A percentile compares a stretch with the other conserved stretches of the same genome.
These are phyloP conservation scores for Phytopythium litorale DNA, from an alignment of 352 stramenopile genomes.

Conservation along the genomic window DNA sequence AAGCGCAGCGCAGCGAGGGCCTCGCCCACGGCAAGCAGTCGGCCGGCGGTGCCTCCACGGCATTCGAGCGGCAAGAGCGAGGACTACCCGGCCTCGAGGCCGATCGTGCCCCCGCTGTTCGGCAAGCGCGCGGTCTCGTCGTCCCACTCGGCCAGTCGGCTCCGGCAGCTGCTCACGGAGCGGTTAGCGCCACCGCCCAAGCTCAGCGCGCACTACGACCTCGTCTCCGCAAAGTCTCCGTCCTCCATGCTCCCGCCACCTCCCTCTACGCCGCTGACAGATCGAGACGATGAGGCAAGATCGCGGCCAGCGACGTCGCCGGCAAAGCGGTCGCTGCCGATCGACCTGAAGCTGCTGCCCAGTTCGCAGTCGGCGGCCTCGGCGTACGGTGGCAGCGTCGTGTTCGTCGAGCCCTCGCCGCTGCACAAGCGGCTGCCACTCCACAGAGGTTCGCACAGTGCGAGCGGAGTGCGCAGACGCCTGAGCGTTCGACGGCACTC, in stretches of 20 bases:
- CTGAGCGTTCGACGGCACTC: slow-evolving; percentile 17
- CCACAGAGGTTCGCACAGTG: slow-evolving; percentile 23
- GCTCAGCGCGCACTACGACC: slow-evolving; percentile 27
- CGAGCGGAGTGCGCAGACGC: slow-evolving; percentile 18
- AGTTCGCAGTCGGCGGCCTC: slow-evolving; percentile 16
- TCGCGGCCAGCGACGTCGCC: slow-evolving; percentile 2
- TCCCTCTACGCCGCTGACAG: not conserved
- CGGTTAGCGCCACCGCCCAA: slow-evolving; percentile 15
- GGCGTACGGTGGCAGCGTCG: slow-evolving; percentile 26
- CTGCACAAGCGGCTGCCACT: slow-evolving; percentile 32
- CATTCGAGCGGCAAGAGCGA: not conserved
- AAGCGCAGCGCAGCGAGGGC: slow-evolving; percentile 1
- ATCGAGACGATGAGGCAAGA: not conserved
- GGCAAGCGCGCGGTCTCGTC: slow-evolving; percentile 5
- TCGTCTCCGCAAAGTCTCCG: slow-evolving; percentile 2
- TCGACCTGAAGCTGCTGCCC: slow-evolving; percentile 13
- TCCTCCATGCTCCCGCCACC: not conserved
- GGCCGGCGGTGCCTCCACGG: not conserved
- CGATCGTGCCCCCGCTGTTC: not conserved
- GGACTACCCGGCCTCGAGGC: not conserved
- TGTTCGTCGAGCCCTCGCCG: slow-evolving; percentile 49
- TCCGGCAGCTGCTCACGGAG: slow-evolving; percentile 12
- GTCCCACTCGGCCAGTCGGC: slow-evolving; percentile 15
- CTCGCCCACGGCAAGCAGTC: not conserved
- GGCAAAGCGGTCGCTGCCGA: not conserved